A percentile compares a stretch with the other conserved stretches of the same genome.
phyloP scores from a whole-genome alignment of 345 rosid species.

The Rhodomyrtus tomentosa region DNA sequence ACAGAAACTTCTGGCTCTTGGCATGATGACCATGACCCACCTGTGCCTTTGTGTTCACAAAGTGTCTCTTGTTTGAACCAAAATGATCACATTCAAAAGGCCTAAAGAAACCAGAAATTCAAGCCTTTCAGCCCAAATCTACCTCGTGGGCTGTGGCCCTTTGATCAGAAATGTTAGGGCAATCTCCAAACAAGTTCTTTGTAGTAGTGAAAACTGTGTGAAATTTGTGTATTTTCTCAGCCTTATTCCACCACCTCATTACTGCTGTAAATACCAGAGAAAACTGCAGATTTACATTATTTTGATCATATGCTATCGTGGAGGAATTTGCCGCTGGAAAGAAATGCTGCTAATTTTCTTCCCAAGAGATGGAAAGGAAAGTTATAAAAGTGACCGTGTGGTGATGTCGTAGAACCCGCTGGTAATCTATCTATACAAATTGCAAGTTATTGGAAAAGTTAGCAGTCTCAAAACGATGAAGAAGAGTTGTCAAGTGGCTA shows the following conservation, averaged over 20 bases:
- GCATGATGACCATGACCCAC: constrained; percentile 14
- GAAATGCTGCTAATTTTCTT: background rate
- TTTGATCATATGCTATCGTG: background rate
- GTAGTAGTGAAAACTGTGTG: background rate
- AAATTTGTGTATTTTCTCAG: background rate
- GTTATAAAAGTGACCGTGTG: background rate
- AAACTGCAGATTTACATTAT: background rate
- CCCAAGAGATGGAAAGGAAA: background rate
- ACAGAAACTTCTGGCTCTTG: constrained; percentile 81
- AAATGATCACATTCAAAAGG: background rate
- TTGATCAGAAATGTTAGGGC: background rate
- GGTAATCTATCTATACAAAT: too few species aligned
- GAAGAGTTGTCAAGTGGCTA: too few species aligned
- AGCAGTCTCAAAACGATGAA: too few species aligned
- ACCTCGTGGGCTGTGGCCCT: constrained; percentile 7
- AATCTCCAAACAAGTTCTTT: background rate
- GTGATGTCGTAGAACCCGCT: background rate
- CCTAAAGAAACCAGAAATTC: too few species aligned
- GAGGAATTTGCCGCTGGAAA: background rate
- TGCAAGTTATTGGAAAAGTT: too few species aligned
- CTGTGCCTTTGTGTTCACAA: background rate
- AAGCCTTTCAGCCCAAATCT: too few species aligned
- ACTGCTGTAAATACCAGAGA: background rate
- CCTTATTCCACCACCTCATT: background rate
- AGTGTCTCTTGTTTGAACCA: background rate